Evolutionary conservation across 2,329 filamentous ascomycete species (phyloP).

Genomic region (Cryphonectria radicalis): DNA sequence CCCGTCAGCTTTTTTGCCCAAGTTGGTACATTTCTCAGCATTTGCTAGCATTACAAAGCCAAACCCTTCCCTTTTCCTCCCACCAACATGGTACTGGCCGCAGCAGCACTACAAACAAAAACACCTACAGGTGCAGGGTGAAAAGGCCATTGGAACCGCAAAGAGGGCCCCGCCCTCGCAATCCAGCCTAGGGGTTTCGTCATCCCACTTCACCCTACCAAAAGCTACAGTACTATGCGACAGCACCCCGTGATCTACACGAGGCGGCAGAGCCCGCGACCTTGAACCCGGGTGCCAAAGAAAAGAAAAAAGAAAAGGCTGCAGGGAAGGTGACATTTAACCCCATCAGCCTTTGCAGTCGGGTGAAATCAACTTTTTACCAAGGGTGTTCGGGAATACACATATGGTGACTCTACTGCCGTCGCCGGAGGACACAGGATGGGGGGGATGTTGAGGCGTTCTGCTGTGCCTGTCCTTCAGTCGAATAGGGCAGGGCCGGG

Average conservation of each 20-base stretch:
- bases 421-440: neutral
- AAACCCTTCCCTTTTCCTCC: too few relatives aligned
- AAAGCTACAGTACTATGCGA: neutral
- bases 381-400: neutral
- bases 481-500: neutral
- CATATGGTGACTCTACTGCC: neutral
- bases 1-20: neutral
- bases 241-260: slow-evolving; percentile 1
- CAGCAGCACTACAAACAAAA: neutral
- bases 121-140: neutral
- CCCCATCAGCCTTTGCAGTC: neutral
- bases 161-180: slow-evolving; percentile 17
- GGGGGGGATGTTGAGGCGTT: neutral
- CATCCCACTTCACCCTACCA: slow-evolving; percentile 3
- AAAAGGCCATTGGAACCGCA: neutral
- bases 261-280: slow-evolving; percentile 20
- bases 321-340: slow-evolving; percentile 12
- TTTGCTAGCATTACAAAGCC: slow-evolving; percentile 10
- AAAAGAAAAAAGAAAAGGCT: neutral
- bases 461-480: neutral
- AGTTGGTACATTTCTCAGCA: slow-evolving; percentile 13
- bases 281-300: neutral
- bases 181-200: slow-evolving; percentile 21
- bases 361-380: neutral
- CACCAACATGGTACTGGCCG: too few relatives aligned